Base-by-base conservation (phyloP, 2,329 filamentous ascomycete genomes). In the Ophiostoma angusticollis region DNA sequence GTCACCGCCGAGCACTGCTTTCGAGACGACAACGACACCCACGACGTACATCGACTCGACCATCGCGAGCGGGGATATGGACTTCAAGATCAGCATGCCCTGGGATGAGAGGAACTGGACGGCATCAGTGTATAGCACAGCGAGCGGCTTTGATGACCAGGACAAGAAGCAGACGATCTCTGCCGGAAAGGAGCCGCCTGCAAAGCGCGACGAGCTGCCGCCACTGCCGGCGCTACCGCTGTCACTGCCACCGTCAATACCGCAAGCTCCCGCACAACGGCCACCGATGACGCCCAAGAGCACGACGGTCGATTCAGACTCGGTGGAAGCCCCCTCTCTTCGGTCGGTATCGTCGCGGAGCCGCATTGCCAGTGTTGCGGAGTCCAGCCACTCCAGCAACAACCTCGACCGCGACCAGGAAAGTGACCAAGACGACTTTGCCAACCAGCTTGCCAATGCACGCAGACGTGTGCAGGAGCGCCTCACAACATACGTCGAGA, bases 391-490 rank as follows among this genome's bases (percentile, higher is more conserved):
- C 2, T 42, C 42, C 2, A 47, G 47, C 46, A 43, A 47, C 18
- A 41, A 66, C 31, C 69, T 64, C 11, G 61, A 46, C 37, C 8
- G 17, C n/a, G 45, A 68, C 37, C 8, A 18, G 12, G 45, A 68
- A 32, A 62, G 65, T 21, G 75, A 78, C 37, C 67, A 70, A 5
- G 75, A 84, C 37, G 81, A 84, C 21, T 86, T 87, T 52, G 77
- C 79, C 14, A 74, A 69, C 37, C 79, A 85, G 50, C 67, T 87
- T 28, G 81, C 80, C 2, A 72, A 78, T 46, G 74, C 81, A 13
- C 74, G 80, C 39, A 72, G 73, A 22, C 72, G 78, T 1, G 79
- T 87, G 7, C 76, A 83, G 37, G 80, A 87, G 55, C 79, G 75
- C 47, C 61, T 87, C 31, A 81, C 75, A 7, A 79, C 72, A 1